Evolutionary conservation across 148 eudicot genomes (phyloP), one percentile per base, ranked within the genome.

Genomic region (Mesembryanthemum crystallinum): DNA sequence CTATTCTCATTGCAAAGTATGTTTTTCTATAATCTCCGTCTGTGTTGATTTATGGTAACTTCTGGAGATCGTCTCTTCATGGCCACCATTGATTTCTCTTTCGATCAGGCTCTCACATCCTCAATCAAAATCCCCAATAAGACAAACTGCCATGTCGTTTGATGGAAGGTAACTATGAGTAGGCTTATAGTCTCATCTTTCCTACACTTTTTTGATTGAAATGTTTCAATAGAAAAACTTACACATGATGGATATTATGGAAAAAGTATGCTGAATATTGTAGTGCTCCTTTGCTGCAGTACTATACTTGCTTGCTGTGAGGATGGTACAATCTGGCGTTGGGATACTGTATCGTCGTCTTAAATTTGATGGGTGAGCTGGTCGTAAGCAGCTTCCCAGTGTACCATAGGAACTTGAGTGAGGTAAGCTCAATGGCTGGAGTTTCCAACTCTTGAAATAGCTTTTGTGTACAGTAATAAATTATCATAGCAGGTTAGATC

Each of bases 311-410:
- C 94, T 75, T 89, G 98, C 81, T 92, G 97, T 70, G 97, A 92
- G 76, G 97, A 95, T 63, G 97, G 98, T 72, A 92, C 94, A 5
- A 89, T 95, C 73, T 95, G 98, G 98, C 93, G 97, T 18, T 92
- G 98, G 98, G 98, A 95, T 78, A 87, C 81, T 4, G 87, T 89
- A 28, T 81, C 91, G 55, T 88, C 86, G 61, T 67, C 87, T 33
- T 79, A 81, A 76, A 43, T 66, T 35, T 45, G 1, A 4, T 0
- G 43, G 5, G 18, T 66, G 21, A 57, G 52, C 28, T 37, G 6
- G 13, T 33, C 64, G 9, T 43, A 12, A 32, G 8, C 54, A 39
- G 60, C n/a, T 49, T 60, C 21, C 23, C 30, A 35, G 45, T 60
- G 62, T 54, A 69, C 57, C 59, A 43, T 39, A 30, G n/a, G 17